Base-by-base conservation (phyloP, 1,284 basidiomycete genomes). In the Porphyrellus sp. region DNA sequence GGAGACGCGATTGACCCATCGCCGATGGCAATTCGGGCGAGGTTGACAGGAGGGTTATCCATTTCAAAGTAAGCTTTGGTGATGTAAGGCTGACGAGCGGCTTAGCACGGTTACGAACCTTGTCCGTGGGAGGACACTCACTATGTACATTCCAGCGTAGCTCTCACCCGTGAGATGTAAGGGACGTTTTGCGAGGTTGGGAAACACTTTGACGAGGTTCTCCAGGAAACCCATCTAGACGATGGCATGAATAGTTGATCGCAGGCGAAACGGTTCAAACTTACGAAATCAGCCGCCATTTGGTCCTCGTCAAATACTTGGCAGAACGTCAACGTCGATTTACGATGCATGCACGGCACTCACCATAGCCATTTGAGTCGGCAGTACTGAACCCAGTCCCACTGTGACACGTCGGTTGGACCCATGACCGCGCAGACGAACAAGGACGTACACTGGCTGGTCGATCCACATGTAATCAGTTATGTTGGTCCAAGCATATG, bases 401-500 rank as follows among this genome's bases (percentile, higher is more conserved):
- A 57, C 77, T 81, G 46, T 35, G 13, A 54, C 18, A 49, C 31
- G n/a, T 4, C 5, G 5, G 21, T 63, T 7, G 67, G 49, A 34
- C 44, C 13, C 49, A 21, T 21, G 8, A 13, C 27, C 3, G 24
- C 18, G n/a, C 37, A 28, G n/a, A 31, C 33, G 37, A 35, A 45
- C 9, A 7, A 16, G 18, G 20, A 70, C 77, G 30, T 67, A 83
- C 81, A 86, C 85, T 51, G 86, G 87, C 55, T 88, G 85, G 62
- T 88, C 87, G 41, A 89, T 71, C 83, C 83, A 89, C 47, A 89
- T 73, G 56, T 78, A 81, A 68, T 89, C 86, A 2, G 82, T 79
- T 20, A 85, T 63, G 35, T 70, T 76, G 57, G 79, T 69, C 81
- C 85, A 87, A 59, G 79, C 77, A 63, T 78, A 75, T 8, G 74